phyloP scores from a whole-genome alignment of 345 rosid species.

The Anacardium occidentale region DNA sequence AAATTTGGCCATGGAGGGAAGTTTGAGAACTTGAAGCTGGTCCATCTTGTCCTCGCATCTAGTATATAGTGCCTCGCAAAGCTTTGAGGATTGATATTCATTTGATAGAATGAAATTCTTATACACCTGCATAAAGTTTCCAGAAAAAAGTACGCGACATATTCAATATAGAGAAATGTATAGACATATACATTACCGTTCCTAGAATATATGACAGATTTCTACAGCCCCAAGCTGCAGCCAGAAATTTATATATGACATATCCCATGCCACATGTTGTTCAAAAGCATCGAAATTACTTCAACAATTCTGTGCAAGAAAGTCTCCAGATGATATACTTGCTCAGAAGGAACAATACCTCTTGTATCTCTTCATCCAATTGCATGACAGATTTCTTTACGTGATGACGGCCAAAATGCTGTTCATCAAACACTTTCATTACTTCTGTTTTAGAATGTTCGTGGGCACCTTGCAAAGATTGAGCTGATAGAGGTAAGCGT shows the following conservation, averaged over 20 bases:
- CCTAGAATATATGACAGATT: not conserved
- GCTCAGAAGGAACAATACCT: conserved; percentile 46
- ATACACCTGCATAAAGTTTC: conserved; percentile 51
- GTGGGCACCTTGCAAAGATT: conserved; percentile 64
- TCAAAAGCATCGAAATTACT: not conserved
- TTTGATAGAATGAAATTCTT: conserved; percentile 71
- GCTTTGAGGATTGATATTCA: conserved; percentile 79
- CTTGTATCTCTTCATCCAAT: conserved; percentile 73
- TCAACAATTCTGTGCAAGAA: not conserved
- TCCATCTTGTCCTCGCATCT: conserved; percentile 97
- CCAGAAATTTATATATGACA: not conserved
- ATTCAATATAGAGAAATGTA: not conserved
- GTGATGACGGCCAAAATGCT: conserved; percentile 94
- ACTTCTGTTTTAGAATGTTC: conserved; percentile 56
- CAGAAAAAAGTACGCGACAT: conserved; percentile 18
- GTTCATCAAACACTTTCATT: conserved; percentile 70
- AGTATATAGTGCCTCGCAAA: conserved; percentile 75
- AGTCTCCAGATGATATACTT: not conserved
- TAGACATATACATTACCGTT: not conserved
- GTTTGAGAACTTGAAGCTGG: conserved; percentile 93
- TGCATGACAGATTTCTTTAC: conserved; percentile 78
- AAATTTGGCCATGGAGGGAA: conserved; percentile 99
- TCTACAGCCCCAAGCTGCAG: not conserved
- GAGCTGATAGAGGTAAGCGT: conserved; percentile 63
- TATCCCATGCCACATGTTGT: too few relatives aligned